Conservation (phyloP, 2,329 filamentous ascomycete genomes). For the Fusarium denticulatum region DNA sequence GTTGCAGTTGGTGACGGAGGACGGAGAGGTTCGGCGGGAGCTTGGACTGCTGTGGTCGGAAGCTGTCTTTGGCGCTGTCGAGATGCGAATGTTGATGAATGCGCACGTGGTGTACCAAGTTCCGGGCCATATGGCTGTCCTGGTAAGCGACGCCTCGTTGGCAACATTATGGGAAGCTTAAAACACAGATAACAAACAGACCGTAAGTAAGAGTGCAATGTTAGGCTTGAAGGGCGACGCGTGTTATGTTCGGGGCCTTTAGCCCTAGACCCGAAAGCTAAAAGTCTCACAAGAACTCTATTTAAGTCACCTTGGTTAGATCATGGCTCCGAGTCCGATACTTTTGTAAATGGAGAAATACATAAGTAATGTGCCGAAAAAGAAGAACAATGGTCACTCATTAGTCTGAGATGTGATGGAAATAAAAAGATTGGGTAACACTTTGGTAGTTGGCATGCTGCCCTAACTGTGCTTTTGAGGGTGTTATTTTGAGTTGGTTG, state of each 20-base stretch:
- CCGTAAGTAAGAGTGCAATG: not conserved
- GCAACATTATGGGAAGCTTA: not conserved
- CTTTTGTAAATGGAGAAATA: not conserved
- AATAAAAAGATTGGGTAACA: not conserved
- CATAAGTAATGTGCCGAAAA: not conserved
- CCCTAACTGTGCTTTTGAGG: not conserved
- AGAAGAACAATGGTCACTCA: rapidly evolving
- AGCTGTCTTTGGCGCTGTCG: not conserved
- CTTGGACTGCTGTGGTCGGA: rapidly evolving
- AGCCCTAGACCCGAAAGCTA: not conserved
- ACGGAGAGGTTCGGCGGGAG: too few relatives aligned
- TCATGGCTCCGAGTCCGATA: not conserved
- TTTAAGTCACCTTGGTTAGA: not conserved
- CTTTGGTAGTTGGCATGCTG: not conserved
- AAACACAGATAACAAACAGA: not conserved
- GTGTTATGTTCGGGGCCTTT: rapidly evolving
- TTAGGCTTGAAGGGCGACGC: not conserved
- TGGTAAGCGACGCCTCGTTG: not conserved
- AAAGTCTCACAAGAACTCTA: not conserved
- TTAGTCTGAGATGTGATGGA: rapidly evolving
- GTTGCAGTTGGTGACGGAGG: not conserved
- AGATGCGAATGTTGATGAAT: not conserved
- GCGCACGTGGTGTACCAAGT: not conserved
- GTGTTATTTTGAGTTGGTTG: not conserved
- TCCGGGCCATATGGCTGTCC: not conserved